phyloP scores from a whole-genome alignment of 768 basidiomycete species.

The Boletales sp. region DNA sequence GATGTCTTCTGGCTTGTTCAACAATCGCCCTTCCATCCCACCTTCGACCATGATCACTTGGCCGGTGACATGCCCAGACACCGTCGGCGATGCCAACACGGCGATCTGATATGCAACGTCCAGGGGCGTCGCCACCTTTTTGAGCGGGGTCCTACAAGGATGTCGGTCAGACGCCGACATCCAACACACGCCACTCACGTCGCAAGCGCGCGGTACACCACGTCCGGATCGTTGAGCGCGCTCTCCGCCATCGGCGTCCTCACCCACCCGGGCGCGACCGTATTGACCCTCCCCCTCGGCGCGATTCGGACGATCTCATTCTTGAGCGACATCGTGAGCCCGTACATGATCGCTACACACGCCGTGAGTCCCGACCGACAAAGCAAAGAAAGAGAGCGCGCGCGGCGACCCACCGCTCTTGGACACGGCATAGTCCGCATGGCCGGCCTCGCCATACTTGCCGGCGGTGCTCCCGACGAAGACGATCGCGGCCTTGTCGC shows the following conservation, averaged over 20 bases:
- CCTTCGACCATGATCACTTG: slow-evolving; percentile 70
- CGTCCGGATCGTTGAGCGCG: slow-evolving; percentile 49
- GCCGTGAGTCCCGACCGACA: not conserved
- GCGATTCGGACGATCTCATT: slow-evolving; percentile 81
- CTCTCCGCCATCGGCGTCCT: slow-evolving; percentile 61
- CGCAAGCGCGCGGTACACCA: slow-evolving; percentile 58
- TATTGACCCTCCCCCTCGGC: slow-evolving; percentile 66
- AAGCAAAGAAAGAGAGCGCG: not conserved
- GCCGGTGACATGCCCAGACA: slow-evolving; percentile 72
- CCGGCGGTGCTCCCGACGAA: slow-evolving; percentile 71
- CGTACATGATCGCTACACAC: slow-evolving; percentile 66
- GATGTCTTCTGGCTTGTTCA: slow-evolving; percentile 40
- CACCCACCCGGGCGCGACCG: slow-evolving; percentile 67
- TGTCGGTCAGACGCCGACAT: not conserved
- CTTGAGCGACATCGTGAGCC: slow-evolving; percentile 62
- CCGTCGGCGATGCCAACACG: slow-evolving; percentile 51
- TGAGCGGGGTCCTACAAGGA: slow-evolving; percentile 55
- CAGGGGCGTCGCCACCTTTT: slow-evolving; percentile 57
- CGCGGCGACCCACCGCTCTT: slow-evolving; percentile 52
- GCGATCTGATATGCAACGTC: slow-evolving; percentile 68
- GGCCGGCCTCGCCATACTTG: slow-evolving; percentile 66
- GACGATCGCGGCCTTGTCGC: slow-evolving; percentile 56
- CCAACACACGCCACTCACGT: slow-evolving; percentile 44
- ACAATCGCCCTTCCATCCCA: slow-evolving; percentile 72
- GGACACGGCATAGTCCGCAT: slow-evolving; percentile 62